These are phyloP conservation scores for Allomyces javanicus DNA, from an alignment of 192 early-diverging fungal genomes.

Conservation along the genomic window DNA sequence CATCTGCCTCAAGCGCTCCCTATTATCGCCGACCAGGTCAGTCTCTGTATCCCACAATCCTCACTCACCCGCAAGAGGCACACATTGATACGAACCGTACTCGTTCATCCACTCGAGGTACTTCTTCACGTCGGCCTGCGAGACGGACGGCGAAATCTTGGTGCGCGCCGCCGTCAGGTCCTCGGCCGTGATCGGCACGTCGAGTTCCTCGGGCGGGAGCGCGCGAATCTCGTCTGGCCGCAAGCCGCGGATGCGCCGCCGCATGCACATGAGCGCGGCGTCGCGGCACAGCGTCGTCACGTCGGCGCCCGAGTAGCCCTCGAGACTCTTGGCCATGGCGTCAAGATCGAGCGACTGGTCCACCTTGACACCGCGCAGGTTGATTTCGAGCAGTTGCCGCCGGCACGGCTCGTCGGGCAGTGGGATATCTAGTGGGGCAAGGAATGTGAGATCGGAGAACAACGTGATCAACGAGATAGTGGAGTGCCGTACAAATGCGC, in stretches of 20 bases:
- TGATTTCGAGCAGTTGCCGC: constrained; percentile 26
- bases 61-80: too few relatives aligned
- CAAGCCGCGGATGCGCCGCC: constrained; percentile 29
- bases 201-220: constrained; percentile 31
- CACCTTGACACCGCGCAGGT: constrained; percentile 23
- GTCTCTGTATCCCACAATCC: too few relatives aligned
- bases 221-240: constrained; percentile 29
- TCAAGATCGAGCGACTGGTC: constrained; percentile 22
- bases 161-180: constrained; percentile 27
- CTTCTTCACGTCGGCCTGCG: constrained; percentile 28
- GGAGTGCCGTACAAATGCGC: constrained; percentile 22
- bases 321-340: constrained; percentile 26
- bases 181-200: constrained; percentile 22
- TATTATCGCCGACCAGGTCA: too few relatives aligned
- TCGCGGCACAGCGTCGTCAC: constrained; percentile 25
- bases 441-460: not conserved
- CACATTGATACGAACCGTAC: constrained; percentile 16
- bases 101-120: constrained; percentile 46
- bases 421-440: constrained; percentile 13
- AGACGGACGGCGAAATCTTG: constrained; percentile 37
- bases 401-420: constrained; percentile 29
- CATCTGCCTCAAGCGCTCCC: too few relatives aligned
- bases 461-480: too few relatives aligned
- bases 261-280: constrained; percentile 24
- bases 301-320: constrained; percentile 39